Evolutionary conservation across 768 basidiomycete species (phyloP).

Genomic region (Baorangia bicolor): DNA sequence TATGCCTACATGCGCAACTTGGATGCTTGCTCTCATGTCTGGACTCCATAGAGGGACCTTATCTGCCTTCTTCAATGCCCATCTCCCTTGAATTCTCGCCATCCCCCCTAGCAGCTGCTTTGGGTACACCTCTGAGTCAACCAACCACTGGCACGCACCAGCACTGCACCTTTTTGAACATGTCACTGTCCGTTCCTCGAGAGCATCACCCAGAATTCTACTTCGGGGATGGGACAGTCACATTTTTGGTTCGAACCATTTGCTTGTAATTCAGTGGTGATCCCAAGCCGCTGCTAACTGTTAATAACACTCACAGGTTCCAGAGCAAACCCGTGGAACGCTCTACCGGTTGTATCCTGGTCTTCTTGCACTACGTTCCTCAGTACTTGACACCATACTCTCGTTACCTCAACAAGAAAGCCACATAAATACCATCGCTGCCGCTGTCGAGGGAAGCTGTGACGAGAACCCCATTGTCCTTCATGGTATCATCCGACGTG

Average conservation of each 20-base stretch:
- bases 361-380: background rate
- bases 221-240: constrained; percentile 5
- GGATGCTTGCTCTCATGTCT: too few species aligned
- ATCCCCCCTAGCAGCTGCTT: too few species aligned
- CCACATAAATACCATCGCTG: background rate
- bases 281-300: too few species aligned
- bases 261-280: background rate
- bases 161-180: background rate
- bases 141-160: too few species aligned
- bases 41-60: too few species aligned
- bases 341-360: background rate
- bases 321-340: background rate
- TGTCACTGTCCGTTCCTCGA: background rate
- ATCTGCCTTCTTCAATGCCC: too few species aligned
- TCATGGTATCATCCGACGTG: background rate
- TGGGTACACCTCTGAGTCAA: too few species aligned
- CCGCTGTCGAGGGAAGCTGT: background rate
- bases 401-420: background rate
- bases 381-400: background rate
- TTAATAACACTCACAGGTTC: background rate
- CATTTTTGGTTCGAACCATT: background rate
- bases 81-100: background rate
- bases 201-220: constrained; percentile 1
- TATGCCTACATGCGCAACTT: background rate
- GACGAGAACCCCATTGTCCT: constrained; percentile 7